A percentile compares a stretch with the other conserved stretches of the same genome.
Conservation (phyloP, 192 early-diverging fungal species). For the Mortierella hygrophila region DNA sequence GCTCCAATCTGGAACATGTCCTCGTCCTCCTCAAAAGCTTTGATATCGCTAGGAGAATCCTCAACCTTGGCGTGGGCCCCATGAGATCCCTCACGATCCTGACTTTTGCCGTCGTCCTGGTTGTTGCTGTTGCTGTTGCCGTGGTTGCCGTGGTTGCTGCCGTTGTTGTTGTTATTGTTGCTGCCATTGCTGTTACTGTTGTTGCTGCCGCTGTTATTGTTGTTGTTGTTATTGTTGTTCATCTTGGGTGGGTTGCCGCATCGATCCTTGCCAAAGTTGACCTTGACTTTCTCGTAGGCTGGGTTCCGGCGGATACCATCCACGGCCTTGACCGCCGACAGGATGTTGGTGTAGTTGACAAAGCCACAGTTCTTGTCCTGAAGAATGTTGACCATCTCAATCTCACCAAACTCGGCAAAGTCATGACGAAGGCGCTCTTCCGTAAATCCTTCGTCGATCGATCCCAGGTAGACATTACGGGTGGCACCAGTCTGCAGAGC, state of each 20-base stretch:
- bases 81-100: background rate
- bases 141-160: conserved; percentile 6
- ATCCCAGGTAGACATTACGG: conserved; percentile 87
- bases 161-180: background rate
- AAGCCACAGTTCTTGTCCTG: conserved; percentile 88
- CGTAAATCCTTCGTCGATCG: conserved; percentile 70
- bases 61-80: conserved; percentile 18
- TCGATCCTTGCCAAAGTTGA: conserved; percentile 92
- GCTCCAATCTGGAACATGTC: conserved; percentile 41
- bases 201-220: background rate
- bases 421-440: conserved; percentile 80
- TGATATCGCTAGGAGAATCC: conserved; percentile 21
- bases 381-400: conserved; percentile 87
- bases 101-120: background rate
- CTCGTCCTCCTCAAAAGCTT: conserved; percentile 44
- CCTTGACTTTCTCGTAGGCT: conserved; percentile 69
- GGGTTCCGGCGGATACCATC: conserved; percentile 72
- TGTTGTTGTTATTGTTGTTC: conserved; percentile 26
- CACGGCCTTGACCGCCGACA: conserved; percentile 82
- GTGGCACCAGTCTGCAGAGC: conserved; percentile 76
- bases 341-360: conserved; percentile 87
- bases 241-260: conserved; percentile 81
- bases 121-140: background rate
- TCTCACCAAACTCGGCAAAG: conserved; percentile 88
- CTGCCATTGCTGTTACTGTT: background rate